Base-by-base conservation (phyloP, 192 early-diverging fungal species). In the Phlyctochytrium bullatum region DNA sequence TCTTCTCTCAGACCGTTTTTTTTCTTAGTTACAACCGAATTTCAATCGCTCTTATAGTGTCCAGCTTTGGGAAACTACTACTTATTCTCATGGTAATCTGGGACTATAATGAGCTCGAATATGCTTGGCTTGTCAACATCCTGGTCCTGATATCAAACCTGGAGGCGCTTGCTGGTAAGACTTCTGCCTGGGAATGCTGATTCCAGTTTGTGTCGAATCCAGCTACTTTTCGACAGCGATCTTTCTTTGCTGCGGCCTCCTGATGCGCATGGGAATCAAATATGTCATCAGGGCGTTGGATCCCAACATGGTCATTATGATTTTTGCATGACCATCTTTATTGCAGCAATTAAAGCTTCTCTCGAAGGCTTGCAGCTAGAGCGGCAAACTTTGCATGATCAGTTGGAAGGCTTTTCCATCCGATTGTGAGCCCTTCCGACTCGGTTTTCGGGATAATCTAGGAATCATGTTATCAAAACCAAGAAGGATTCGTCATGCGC, bases 51-150 rank as follows among this genome's bases (percentile, higher is more conserved):
- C 68, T 93, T 53, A 88, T 93, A 27, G 84, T 94, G 24, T 93
- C 92, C 17, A 87, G 86, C 52, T 94, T 94, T 82, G 92, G 90
- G 33, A 92, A 92, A 74, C 83, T 96, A 63, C 74, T 96, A 64
- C 79, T 90, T 53, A 90, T 96, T 17, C 74, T 93, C 52, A 90
- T 94, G 84, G 92, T 93, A 1, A 90, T 96, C 54, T 96, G 94
- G 94, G 89, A 94, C 64, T 94, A 94, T 69, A 86, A 87, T 31
- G 84, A 90, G 67, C 70, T 90, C 2, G 88, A 91, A n/a, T 88
- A 91, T 53, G 87, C 90, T 16, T 92, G 90, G 90, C 71, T 92
- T 23, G 81, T 96, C 32, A 91, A 72, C 61, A 27, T 65, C 10
- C 65, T 72, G 27, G 70, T 72, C 3, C 28, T 72, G 20, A 1